A percentile compares a stretch with the other conserved stretches of the same genome.
These are phyloP conservation scores for Euphorbia peplus DNA, from an alignment of 345 rosid genomes.

Conservation along the genomic window DNA sequence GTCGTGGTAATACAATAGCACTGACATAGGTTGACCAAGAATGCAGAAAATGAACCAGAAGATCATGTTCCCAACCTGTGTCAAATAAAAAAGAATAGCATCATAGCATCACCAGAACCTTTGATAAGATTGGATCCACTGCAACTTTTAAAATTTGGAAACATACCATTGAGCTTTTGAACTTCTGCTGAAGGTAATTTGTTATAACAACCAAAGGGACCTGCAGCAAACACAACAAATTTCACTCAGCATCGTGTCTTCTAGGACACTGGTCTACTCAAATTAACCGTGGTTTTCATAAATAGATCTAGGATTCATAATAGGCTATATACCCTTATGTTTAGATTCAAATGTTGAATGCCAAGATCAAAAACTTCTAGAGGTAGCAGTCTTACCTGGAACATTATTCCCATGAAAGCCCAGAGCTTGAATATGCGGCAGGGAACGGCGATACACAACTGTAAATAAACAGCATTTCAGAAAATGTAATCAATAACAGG, in stretches of 20 bases:
- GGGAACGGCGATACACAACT: conserved; percentile 97
- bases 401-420: conserved; percentile 95
- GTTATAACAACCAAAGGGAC: conserved; percentile 86
- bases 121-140: neutral
- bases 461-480: conserved; percentile 14
- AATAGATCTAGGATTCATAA: neutral
- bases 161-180: conserved; percentile 74
- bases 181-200: conserved; percentile 66
- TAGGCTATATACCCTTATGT: neutral
- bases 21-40: conserved; percentile 95
- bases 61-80: conserved; percentile 96
- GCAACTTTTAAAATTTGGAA: neutral
- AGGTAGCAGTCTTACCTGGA: conserved; percentile 55
- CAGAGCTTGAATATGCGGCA: conserved; percentile 88
- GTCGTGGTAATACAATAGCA: conserved; percentile 92
- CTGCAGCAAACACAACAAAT: conserved; percentile 36
- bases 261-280: neutral
- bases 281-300: neutral
- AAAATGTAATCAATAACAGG: neutral
- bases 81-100: neutral
- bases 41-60: conserved; percentile 96
- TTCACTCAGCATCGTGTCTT: conserved; percentile 1
- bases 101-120: neutral
- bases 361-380: neutral
- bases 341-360: neutral